Conservation (phyloP, 164 flowering plant species). For the Cinnamomum micranthum region DNA sequence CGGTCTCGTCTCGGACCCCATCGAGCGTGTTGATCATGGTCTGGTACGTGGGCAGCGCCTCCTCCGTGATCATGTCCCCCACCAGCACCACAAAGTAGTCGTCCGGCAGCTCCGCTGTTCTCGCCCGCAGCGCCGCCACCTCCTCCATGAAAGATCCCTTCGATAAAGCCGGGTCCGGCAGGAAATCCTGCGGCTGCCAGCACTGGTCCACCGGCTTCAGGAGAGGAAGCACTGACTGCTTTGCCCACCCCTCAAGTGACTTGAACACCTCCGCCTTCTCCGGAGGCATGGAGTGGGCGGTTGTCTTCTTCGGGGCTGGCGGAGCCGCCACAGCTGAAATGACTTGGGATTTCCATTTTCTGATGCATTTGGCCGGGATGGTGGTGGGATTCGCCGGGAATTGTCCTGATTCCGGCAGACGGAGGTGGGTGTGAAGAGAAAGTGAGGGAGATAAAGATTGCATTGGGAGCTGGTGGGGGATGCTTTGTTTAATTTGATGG, state of each 20-base stretch:
- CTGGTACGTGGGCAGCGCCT: constrained; percentile 34
- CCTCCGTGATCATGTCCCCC: constrained; percentile 39
- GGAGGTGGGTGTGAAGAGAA: neutral
- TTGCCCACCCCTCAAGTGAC: constrained; percentile 21
- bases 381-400: neutral
- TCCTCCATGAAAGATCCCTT: constrained; percentile 27
- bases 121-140: constrained; percentile 23
- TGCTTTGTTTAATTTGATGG: neutral
- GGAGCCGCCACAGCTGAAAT: neutral
- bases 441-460: neutral
- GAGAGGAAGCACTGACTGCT: constrained; percentile 18
- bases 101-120: constrained; percentile 30
- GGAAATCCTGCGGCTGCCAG: constrained; percentile 46
- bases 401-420: neutral
- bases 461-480: neutral
- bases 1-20: constrained; percentile 28
- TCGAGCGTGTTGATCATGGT: constrained; percentile 28
- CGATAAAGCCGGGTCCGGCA: constrained; percentile 30
- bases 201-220: constrained; percentile 39
- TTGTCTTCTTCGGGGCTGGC: neutral
- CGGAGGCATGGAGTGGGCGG: constrained; percentile 22
- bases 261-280: constrained; percentile 35
- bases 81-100: constrained; percentile 38
- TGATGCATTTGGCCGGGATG: neutral
- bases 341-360: neutral